Evolutionary conservation across 2,329 filamentous ascomycete genomes (phyloP), one percentile per base, ranked within the genome.

Genomic region (Chrysoporthe austroafricana): DNA sequence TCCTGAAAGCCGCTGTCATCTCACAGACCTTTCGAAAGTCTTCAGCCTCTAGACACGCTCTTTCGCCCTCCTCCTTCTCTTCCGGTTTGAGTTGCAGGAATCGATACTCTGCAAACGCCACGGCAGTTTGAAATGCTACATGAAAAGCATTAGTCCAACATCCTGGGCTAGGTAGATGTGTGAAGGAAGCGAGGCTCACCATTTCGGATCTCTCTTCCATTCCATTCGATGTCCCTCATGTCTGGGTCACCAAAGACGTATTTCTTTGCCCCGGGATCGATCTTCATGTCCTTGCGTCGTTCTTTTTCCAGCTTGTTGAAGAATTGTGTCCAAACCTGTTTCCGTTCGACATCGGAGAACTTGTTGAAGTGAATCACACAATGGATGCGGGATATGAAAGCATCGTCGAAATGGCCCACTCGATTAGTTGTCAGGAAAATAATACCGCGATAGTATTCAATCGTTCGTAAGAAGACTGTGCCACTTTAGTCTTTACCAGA

Each of bases 401-500:
- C 76, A 1, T 77, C 75, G 18, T 77, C 76, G 42, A 78, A 77
- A 0, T 71, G 65, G 0, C 73, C 76, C 0, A 76, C 73, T 1
- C 75, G 62, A 50, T 78, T 78, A 0, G 76, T 75, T 0, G 73
- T 74, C 1, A 79, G 67, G 26, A 79, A 77, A 0, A 77, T 34
- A 8, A 78, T 77, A 1, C 77, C 76, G 6, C 76, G 67, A 50
- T 74, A 77, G 44, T 70, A 74, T 44, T 77, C 76, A 0, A 78
- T 72, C 0, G 74, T 74, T 0, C 74, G 67, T 0, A 77, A 71
- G 57, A 77, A 77, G 5, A 73, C 75, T 73, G 44, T 36, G 26
- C 26, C 26, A 26, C 26, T 26, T 26, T 26, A 26, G 26, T 26
- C 26, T 26, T 26, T 2, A 26, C 26, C 26, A 26, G 26, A 26